Conservation (phyloP, 1,284 basidiomycete species). For the Rhodotorula sp. region DNA sequence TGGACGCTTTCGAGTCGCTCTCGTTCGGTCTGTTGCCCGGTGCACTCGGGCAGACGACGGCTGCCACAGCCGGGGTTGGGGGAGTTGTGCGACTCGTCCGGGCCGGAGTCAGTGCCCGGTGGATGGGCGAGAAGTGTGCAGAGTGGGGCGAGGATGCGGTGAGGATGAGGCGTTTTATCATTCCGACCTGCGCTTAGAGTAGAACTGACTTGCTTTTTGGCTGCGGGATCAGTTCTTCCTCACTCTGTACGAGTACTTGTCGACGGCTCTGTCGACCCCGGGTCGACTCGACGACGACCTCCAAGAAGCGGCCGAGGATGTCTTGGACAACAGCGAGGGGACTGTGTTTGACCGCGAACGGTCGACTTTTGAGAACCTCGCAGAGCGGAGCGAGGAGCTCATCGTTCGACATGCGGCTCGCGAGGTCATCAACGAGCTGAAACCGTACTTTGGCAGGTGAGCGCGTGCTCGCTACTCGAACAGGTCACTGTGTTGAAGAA, state of each 20-base stretch:
- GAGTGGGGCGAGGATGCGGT: conserved; percentile 84
- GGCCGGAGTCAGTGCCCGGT: conserved; percentile 72
- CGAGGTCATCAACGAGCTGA: conserved; percentile 72
- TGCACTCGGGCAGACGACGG: conserved; percentile 77
- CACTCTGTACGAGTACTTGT: conserved; percentile 77
- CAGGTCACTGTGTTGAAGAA: background rate
- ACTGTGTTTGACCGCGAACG: conserved; percentile 46
- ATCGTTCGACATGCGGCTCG: conserved; percentile 72
- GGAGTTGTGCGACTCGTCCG: conserved; percentile 78
- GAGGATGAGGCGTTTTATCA: conserved; percentile 44
- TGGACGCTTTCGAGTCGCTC: conserved; percentile 90
- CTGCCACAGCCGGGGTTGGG: conserved; percentile 64
- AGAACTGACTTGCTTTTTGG: background rate
- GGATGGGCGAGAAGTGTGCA: conserved; percentile 65
- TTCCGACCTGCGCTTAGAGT: background rate
- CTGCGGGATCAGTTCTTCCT: conserved; percentile 69
- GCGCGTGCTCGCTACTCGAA: conserved; percentile 42
- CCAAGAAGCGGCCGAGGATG: conserved; percentile 47
- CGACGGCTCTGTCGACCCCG: conserved; percentile 55
- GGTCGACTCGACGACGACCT: conserved; percentile 54
- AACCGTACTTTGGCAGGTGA: conserved; percentile 62
- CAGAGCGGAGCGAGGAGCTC: conserved; percentile 74
- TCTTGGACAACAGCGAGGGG: conserved; percentile 45
- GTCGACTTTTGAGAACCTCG: conserved; percentile 62
- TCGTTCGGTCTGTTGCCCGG: conserved; percentile 81